Evolutionary conservation across 2,329 filamentous ascomycete species (phyloP).

Genomic region (Aspergillus sp.): DNA sequence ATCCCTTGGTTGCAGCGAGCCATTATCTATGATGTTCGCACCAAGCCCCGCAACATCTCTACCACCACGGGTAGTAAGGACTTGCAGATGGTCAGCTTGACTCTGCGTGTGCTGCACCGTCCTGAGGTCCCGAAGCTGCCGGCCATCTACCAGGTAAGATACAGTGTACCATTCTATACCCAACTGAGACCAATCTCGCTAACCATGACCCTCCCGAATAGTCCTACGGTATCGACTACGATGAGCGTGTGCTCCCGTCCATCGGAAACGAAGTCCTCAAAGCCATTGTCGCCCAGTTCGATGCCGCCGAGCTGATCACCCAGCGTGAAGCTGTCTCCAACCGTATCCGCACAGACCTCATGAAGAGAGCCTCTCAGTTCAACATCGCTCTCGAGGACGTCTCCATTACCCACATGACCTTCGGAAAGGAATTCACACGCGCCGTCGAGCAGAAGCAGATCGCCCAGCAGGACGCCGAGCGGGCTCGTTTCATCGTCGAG

Average conservation of each 20-base stretch:
- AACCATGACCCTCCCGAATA: slow-evolving; percentile 39
- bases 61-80: slow-evolving; percentile 99
- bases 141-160: slow-evolving; percentile 92
- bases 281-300: slow-evolving; percentile 97
- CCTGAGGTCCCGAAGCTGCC: slow-evolving; percentile 90
- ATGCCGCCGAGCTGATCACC: slow-evolving; percentile 97
- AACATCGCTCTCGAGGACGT: slow-evolving; percentile 99
- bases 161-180: neutral
- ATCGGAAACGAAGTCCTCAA: slow-evolving; percentile 99
- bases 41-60: slow-evolving; percentile 94
- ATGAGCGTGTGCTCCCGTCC: slow-evolving; percentile 95
- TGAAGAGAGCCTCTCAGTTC: slow-evolving; percentile 92
- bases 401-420: slow-evolving; percentile 99
- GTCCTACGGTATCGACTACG: slow-evolving; percentile 97
- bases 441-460: slow-evolving; percentile 99
- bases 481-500: slow-evolving; percentile 97
- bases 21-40: slow-evolving; percentile 95
- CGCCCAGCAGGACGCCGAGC: slow-evolving; percentile 96
- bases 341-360: slow-evolving; percentile 87
- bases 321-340: slow-evolving; percentile 96
- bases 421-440: slow-evolving; percentile 97
- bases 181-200: neutral
- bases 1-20: slow-evolving; percentile 93
- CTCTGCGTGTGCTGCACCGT: slow-evolving; percentile 88
- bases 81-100: slow-evolving; percentile 99